phyloP scores from a whole-genome alignment of 495 filamentous ascomycete species.

The Aspergillus steynii region DNA sequence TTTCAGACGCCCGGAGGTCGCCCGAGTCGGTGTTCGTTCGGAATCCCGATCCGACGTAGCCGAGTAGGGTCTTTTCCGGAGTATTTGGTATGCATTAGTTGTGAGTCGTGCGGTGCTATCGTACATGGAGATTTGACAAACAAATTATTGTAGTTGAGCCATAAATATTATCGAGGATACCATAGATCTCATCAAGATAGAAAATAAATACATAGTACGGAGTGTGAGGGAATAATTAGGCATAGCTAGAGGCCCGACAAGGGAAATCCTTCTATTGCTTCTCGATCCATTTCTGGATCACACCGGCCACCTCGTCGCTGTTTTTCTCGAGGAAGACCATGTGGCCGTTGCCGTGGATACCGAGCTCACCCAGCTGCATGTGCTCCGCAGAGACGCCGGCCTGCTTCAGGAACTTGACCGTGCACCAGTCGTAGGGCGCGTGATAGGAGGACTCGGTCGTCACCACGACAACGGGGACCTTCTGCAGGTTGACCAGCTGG shows the following conservation, averaged over 20 bases:
- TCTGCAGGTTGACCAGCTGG: conserved; percentile 48
- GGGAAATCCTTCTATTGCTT: neutral
- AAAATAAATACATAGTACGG: neutral
- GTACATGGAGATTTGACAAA: no score
- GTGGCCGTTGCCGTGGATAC: conserved; percentile 59
- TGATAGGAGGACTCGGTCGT: conserved; percentile 58
- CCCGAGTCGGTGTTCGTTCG: neutral
- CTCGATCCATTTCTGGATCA: conserved; percentile 44
- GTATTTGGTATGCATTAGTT: no score
- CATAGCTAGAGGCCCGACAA: no score
- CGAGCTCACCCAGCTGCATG: conserved; percentile 43
- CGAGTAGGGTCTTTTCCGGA: no score
- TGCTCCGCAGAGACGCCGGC: conserved; percentile 51
- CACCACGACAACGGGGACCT: conserved; percentile 47
- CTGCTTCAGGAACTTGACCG: conserved; percentile 53
- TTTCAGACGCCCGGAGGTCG: neutral
- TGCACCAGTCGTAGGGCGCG: conserved; percentile 57
- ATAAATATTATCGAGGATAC: neutral
- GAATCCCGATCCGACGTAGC: neutral
- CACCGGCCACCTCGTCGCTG: conserved; percentile 47
- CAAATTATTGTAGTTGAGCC: no score
- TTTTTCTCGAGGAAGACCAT: conserved; percentile 63
- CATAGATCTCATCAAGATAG: neutral
- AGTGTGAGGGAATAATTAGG: no score
- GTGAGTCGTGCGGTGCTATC: no score